Conservation (phyloP, 2,329 filamentous ascomycete genomes). For the Dryadomyces quercus-mongolicae region DNA sequence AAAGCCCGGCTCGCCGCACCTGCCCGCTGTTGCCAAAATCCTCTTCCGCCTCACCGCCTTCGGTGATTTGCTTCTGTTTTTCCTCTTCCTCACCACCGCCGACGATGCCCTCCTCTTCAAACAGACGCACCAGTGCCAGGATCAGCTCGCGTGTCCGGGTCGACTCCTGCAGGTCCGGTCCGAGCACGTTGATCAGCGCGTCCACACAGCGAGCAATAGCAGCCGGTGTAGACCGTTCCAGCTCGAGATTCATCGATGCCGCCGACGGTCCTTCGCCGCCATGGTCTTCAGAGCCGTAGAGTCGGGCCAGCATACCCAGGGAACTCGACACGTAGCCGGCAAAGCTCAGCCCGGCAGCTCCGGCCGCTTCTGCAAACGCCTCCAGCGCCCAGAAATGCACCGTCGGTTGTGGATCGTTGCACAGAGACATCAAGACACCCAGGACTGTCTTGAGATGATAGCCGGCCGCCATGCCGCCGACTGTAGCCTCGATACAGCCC, state of each 20-base stretch:
- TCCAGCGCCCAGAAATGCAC: conserved; percentile 97
- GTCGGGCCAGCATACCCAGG: conserved; percentile 83
- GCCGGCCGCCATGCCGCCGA: conserved; percentile 94
- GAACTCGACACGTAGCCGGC: conserved; percentile 82
- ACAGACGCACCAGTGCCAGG: conserved; percentile 71
- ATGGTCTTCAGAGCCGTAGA: conserved; percentile 86
- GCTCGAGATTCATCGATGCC: conserved; percentile 80
- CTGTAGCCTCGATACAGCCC: conserved; percentile 85
- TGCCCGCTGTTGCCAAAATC: conserved; percentile 18
- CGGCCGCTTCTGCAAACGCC: conserved; percentile 72
- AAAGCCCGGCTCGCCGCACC: conserved; percentile 64
- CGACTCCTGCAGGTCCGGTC: conserved; percentile 87
- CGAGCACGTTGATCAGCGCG: conserved; percentile 91
- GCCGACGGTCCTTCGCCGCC: conserved; percentile 70
- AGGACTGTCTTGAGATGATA: conserved; percentile 95
- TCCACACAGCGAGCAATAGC: conserved; percentile 82
- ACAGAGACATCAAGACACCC: conserved; percentile 95
- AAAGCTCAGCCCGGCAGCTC: conserved; percentile 86
- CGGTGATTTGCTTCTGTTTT: background rate
- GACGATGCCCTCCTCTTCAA: conserved; percentile 53
- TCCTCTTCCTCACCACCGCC: background rate
- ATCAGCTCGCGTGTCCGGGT: conserved; percentile 87
- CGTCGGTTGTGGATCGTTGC: conserved; percentile 85
- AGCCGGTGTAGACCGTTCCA: conserved; percentile 70
- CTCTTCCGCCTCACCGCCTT: background rate